phyloP scores from a whole-genome alignment of 2,329 filamentous ascomycete genomes.

The Zymoseptoria brevis region DNA sequence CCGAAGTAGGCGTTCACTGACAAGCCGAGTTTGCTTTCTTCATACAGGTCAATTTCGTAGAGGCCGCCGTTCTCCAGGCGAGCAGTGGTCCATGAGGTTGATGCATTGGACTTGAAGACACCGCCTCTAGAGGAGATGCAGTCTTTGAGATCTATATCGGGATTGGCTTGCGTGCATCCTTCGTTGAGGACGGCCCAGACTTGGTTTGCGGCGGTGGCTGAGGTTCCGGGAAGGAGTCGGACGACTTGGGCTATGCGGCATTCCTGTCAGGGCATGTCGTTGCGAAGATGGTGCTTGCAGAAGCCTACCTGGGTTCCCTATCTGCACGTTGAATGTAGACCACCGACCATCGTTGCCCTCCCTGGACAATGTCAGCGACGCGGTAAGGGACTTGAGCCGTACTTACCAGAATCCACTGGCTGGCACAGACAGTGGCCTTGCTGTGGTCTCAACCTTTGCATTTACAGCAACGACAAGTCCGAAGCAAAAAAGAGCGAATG shows the following conservation, averaged over 20 bases:
- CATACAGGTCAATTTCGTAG: slow-evolving; percentile 14
- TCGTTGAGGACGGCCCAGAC: slow-evolving; percentile 18
- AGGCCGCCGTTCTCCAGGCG: slow-evolving; percentile 30
- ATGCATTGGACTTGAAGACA: slow-evolving; percentile 28
- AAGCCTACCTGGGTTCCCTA: slow-evolving; percentile 5
- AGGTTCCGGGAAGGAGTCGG: slow-evolving; percentile 19
- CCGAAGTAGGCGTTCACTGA: slow-evolving; percentile 30
- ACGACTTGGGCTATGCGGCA: slow-evolving; percentile 5
- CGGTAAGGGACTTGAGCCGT: neutral
- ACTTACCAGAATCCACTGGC: slow-evolving; percentile 3
- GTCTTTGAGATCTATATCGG: slow-evolving; percentile 22
- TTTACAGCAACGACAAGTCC: neutral
- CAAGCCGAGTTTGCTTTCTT: slow-evolving; percentile 17
- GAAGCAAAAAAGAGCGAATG: neutral
- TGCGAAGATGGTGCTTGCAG: neutral
- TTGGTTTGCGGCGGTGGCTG: slow-evolving; percentile 12
- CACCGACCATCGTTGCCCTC: slow-evolving; percentile 10
- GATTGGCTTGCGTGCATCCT: slow-evolving; percentile 19
- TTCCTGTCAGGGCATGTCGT: neutral
- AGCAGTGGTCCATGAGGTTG: slow-evolving; percentile 29
- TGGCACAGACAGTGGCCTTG: slow-evolving; percentile 1
- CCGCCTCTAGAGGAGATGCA: slow-evolving; percentile 16
- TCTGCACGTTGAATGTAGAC: slow-evolving; percentile 8
- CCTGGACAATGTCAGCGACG: slow-evolving; percentile 2
- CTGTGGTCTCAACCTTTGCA: neutral